Evolutionary conservation across 129 eudicot genomes (phyloP), one percentile per base, ranked within the genome.

Genomic region (Lactuca saligna): DNA sequence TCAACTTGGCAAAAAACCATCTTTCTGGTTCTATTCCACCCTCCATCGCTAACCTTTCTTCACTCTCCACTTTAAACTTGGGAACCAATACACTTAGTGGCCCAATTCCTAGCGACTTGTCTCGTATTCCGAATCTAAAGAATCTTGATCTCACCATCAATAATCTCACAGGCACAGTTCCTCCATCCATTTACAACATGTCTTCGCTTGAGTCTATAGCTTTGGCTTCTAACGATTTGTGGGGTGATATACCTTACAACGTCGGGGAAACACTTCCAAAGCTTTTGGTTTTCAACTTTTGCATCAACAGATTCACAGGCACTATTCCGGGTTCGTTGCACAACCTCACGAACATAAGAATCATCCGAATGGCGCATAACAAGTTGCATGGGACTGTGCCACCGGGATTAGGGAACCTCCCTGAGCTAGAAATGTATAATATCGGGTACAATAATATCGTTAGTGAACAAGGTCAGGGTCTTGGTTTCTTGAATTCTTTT

Each of bases 251-350:
- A 65, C 96, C 96, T 48, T 58, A 73, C 35, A 65, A 86, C 53
- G 33, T 86, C 25, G 96, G 86, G 6, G 63, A 63, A 3, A 81
- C 84, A 31, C 82, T 86, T 51, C 88, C 96, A 0, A 86, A 86
- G 64, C 92, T 89, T 61, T 65, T 76, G 13, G 71, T 54, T 8
- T 79, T 89, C 58, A 83, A 84, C 73, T 81, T 82, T 54, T 86
- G 93, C 80, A 17, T 86, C 69, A 89, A 89, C 20, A 82, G 80
- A 50, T 86, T 89, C 82, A 89, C 93, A 0, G 96, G 96, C 3
- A 82, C 75, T 0, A 89, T 89, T 63, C 96, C 96, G 0, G 85
- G 84, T 53, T 86, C 93, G 1, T 57, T 86, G 82, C 93, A 86
- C 64, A 86, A 89, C 69, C 86, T 79, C 72, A 86, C 93, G 35